Evolutionary conservation across 305 asterid species (phyloP).

Genomic region (Ilex paraguariensis): DNA sequence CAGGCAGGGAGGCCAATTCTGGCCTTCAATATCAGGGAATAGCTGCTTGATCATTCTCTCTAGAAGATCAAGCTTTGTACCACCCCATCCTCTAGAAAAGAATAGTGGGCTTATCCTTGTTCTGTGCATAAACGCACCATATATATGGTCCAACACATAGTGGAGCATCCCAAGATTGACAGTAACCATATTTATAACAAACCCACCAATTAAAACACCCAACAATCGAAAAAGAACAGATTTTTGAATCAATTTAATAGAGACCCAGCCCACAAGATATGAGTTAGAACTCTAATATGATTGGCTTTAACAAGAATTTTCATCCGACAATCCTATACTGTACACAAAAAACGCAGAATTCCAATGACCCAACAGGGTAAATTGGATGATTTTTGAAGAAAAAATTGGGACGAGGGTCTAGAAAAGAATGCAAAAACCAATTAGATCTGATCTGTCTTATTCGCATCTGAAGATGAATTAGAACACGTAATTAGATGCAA

Average conservation of each 20-base stretch:
- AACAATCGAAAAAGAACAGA: background rate
- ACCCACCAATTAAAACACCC: constrained; percentile 7
- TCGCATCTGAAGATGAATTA: too few species aligned
- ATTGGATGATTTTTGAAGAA: background rate
- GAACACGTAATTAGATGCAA: background rate
- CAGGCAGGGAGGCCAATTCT: constrained; percentile 70
- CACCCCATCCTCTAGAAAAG: constrained; percentile 96
- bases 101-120: constrained; percentile 80
- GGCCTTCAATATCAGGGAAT: constrained; percentile 67
- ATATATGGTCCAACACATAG: constrained; percentile 85
- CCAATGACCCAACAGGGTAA: background rate
- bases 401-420: background rate
- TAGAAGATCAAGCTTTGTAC: constrained; percentile 74
- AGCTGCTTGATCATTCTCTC: constrained; percentile 74
- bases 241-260: constrained; percentile 14
- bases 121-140: constrained; percentile 91
- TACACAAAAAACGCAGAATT: background rate
- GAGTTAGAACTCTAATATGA: constrained; percentile 4
- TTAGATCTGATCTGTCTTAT: constrained; percentile 17
- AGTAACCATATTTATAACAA: constrained; percentile 46
- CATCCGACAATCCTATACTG: background rate
- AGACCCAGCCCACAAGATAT: constrained; percentile 7
- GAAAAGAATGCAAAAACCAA: constrained; percentile 6
- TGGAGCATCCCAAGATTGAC: constrained; percentile 81
- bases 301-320: constrained; percentile 5